A percentile compares a stretch with the other conserved stretches of the same genome.
Conservation (phyloP, 2,329 filamentous ascomycete species). For the Cladophialophora psammophila region DNA sequence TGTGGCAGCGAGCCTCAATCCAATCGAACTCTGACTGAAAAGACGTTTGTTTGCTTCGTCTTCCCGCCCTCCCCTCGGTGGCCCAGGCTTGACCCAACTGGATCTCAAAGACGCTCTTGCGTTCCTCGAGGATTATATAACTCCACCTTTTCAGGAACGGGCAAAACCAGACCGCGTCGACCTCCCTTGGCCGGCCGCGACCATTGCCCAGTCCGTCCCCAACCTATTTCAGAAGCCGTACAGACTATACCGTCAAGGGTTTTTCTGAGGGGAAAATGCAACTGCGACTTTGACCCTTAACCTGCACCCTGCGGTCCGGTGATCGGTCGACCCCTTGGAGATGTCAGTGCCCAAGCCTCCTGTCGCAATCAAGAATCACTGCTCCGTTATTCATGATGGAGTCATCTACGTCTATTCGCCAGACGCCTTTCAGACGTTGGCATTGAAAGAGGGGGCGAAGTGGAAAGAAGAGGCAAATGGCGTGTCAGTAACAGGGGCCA, state of each 20-base stretch:
- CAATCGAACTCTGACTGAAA: neutral
- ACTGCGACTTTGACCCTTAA: conserved; percentile 23
- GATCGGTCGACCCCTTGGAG: conserved; percentile 33
- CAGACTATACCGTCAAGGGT: neutral
- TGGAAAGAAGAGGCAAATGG: conserved; percentile 75
- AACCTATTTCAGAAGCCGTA: neutral
- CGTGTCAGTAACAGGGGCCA: conserved; percentile 73
- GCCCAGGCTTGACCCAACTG: neutral
- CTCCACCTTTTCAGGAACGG: neutral
- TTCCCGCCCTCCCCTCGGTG: neutral
- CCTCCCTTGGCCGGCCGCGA: neutral
- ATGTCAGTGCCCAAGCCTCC: conserved; percentile 79
- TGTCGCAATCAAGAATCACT: conserved; percentile 75
- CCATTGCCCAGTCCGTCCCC: neutral
- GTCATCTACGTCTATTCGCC: conserved; percentile 84
- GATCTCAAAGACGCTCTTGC: neutral
- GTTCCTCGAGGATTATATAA: neutral
- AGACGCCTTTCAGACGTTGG: conserved; percentile 76
- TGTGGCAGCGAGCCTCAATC: neutral
- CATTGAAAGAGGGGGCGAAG: conserved; percentile 70
- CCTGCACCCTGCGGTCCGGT: conserved; percentile 11
- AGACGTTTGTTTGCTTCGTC: neutral
- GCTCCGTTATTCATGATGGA: conserved; percentile 80
- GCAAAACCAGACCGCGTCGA: neutral
- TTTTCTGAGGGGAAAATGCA: conserved; percentile 25